phyloP scores from a whole-genome alignment of 768 basidiomycete species.

The Boletales sp. region DNA sequence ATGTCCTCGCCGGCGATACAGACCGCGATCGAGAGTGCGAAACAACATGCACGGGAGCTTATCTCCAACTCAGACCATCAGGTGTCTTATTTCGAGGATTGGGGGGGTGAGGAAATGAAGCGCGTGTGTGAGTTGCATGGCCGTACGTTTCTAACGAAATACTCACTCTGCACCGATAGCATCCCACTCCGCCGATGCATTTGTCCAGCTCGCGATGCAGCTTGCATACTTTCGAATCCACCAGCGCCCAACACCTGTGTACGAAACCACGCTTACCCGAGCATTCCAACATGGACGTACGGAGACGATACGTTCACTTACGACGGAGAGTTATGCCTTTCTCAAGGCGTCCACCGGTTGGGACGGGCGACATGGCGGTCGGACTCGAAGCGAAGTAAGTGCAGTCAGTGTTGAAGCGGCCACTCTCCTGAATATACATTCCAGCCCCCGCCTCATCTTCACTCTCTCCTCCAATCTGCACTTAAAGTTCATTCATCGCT shows the following conservation, averaged over 20 bases:
- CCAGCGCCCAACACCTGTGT: constrained; percentile 78
- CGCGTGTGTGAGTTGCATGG: constrained; percentile 47
- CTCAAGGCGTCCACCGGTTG: constrained; percentile 15
- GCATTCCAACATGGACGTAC: constrained; percentile 86
- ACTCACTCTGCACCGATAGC: constrained; percentile 30
- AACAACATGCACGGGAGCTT: constrained; percentile 50
- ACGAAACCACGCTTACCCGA: constrained; percentile 89
- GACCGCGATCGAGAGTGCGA: constrained; percentile 56
- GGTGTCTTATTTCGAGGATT: constrained; percentile 77
- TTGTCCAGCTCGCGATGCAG: constrained; percentile 88
- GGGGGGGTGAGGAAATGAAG: constrained; percentile 88
- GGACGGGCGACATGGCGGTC: constrained; percentile 7
- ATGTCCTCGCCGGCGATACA: constrained; percentile 57
- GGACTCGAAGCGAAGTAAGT: constrained; percentile 12
- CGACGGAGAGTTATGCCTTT: constrained; percentile 69
- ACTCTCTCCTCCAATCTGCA: constrained; percentile 60
- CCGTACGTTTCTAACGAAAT: neutral
- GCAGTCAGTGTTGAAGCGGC: neutral
- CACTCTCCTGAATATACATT: constrained; percentile 1
- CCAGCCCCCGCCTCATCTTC: constrained; percentile 27
- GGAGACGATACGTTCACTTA: constrained; percentile 80
- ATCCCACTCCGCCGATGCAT: constrained; percentile 71
- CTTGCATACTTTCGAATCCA: constrained; percentile 85
- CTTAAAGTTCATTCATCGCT: constrained; percentile 66
- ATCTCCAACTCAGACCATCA: constrained; percentile 80